Evolutionary conservation across 2,329 filamentous ascomycete genomes (phyloP).

Genomic region (Venturia pyrina): DNA sequence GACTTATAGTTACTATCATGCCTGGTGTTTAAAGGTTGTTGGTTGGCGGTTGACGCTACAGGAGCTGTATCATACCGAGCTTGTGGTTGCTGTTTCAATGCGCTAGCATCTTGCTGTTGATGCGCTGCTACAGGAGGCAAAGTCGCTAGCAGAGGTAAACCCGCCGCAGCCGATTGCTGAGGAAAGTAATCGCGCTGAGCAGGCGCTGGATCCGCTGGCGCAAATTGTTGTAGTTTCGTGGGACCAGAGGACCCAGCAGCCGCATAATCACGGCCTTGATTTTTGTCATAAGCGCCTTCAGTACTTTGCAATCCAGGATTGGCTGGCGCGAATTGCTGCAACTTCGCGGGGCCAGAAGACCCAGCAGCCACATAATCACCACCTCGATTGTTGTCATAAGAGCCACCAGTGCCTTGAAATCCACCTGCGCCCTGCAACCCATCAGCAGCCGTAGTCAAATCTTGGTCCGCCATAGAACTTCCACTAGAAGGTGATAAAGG

Average conservation of each 20-base stretch:
- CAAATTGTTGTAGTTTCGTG: not conserved
- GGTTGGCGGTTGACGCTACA: not conserved
- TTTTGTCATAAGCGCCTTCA: not conserved
- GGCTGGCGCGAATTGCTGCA: not conserved
- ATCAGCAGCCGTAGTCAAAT: conserved; percentile 49
- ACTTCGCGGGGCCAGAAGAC: not conserved
- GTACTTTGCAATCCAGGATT: conserved; percentile 32
- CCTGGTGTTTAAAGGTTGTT: conserved; percentile 3
- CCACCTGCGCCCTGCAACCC: conserved; percentile 33
- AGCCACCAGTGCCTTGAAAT: conserved; percentile 22
- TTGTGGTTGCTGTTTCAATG: not conserved
- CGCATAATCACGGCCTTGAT: not conserved
- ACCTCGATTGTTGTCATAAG: not conserved
- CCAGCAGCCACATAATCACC: not conserved
- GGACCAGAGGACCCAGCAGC: not conserved
- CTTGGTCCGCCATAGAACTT: conserved; percentile 53
- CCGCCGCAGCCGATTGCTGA: not conserved
- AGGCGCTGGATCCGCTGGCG: not conserved
- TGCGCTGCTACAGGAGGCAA: not conserved
- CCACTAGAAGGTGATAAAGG: conserved; percentile 72
- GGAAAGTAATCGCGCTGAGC: not conserved
- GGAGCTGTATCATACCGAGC: not conserved
- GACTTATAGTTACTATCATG: conserved; percentile 9
- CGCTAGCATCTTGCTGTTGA: not conserved
- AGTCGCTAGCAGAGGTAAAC: not conserved